Evolutionary conservation across 1,284 basidiomycete genomes (phyloP).

Genomic region (Heterobasidion occidentale): DNA sequence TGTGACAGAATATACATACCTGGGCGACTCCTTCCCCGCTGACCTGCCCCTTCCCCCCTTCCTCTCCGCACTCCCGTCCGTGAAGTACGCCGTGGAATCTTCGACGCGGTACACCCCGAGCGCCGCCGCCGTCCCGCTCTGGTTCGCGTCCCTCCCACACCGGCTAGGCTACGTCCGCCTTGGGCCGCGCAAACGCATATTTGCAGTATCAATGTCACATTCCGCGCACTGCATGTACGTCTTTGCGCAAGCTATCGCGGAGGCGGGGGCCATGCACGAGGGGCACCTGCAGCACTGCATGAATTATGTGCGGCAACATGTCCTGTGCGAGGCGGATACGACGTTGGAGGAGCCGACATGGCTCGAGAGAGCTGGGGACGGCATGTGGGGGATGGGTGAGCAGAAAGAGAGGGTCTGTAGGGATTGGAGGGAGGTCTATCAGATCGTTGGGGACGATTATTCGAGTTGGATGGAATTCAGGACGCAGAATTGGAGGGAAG

Average conservation of each 20-base stretch:
- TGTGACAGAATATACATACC: not conserved
- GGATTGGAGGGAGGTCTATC: not conserved
- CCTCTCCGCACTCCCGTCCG: not conserved
- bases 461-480: not conserved
- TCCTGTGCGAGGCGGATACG: not conserved
- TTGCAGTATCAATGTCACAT: not conserved
- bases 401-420: not conserved
- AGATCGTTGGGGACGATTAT: not conserved
- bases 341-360: not conserved
- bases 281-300: not conserved
- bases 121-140: not conserved
- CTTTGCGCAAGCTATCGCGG: not conserved
- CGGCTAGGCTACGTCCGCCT: not conserved
- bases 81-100: not conserved
- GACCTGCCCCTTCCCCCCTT: not conserved
- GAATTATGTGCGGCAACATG: not conserved
- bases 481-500: not conserved
- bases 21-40: not conserved
- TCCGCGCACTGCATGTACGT: not conserved
- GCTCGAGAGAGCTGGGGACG: not conserved
- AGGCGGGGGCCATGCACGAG: not conserved
- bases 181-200: not conserved
- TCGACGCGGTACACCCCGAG: not conserved
- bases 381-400: not conserved
- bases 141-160: not conserved